Conservation (phyloP, 495 filamentous ascomycete genomes). For the Hyaloscypha finlandica region DNA sequence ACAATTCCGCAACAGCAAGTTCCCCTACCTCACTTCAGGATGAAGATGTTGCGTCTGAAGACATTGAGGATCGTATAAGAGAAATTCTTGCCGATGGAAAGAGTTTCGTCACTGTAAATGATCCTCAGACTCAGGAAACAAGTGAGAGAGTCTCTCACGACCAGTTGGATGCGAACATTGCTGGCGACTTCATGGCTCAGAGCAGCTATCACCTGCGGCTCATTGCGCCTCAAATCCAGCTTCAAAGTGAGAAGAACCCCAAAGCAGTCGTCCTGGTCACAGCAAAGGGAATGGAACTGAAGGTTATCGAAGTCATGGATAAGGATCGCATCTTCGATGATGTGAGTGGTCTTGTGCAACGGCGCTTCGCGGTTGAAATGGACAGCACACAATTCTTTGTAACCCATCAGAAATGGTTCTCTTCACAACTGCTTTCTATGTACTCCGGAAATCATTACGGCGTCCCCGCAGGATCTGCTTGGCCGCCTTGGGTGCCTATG, state of each 20-base stretch:
- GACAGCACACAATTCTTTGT: conserved; percentile 98
- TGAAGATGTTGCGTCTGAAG: conserved; percentile 58
- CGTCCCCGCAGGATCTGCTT: conserved; percentile 77
- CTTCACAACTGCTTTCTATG: conserved; percentile 77
- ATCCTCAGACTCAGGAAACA: conserved; percentile 43
- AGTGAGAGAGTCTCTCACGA: conserved; percentile 49
- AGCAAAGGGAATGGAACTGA: conserved; percentile 94
- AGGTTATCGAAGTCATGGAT: conserved; percentile 96
- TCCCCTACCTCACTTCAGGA: conserved; percentile 39
- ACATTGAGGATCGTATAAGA: conserved; percentile 83
- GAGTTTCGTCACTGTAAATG: conserved; percentile 77
- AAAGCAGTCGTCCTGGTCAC: conserved; percentile 92
- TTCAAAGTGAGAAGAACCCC: conserved; percentile 96
- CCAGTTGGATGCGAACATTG: conserved; percentile 71
- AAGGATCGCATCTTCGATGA: conserved; percentile 89
- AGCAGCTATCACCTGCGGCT: conserved; percentile 93
- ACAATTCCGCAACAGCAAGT: conserved; percentile 36
- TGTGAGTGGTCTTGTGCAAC: conserved; percentile 92
- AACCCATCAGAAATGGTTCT: conserved; percentile 85
- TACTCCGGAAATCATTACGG: conserved; percentile 94
- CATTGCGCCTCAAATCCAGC: conserved; percentile 94
- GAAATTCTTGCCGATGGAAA: conserved; percentile 84
- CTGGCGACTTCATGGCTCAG: conserved; percentile 87
- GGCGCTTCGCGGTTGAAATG: conserved; percentile 90
- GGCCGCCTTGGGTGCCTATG: conserved; percentile 97